Evolutionary conservation across 768 basidiomycete genomes (phyloP), one percentile per base, ranked within the genome.

Genomic region (Mycena vitilis): DNA sequence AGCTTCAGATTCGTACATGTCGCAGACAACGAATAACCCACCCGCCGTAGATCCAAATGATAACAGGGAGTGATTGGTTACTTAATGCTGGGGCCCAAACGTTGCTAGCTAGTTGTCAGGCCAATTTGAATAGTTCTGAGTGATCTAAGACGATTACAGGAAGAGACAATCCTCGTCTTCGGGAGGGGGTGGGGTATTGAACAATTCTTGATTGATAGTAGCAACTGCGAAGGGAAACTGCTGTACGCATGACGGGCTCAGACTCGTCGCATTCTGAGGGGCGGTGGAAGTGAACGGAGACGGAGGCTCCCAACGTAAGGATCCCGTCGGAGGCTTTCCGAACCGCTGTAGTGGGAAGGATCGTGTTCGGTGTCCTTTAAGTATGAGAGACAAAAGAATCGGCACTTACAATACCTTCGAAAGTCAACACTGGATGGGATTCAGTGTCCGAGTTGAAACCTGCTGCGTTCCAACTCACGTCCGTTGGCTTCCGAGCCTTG

Each of bases 161-260:
- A 71, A 71, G 18, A 66, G 56, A 22, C 69, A 71, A 37, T 71
- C 69, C 23, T 71, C 69, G 36, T n/a, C 53, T 42, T 71, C 69
- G 15, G 34, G 25, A 2, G 69, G 69, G 5, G 60, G 60, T 15
- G 67, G 67, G 55, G 40, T 71, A 45, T 71, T 66, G 61, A 66
- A 71, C 20, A 71, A 16, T 12, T 30, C 40, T 23, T 63, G n/a
- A 11, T 53, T 40, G 15, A 70, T 30, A 30, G 44, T 49, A 9
- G 51, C 36, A 30, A 22, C 38, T 9, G 60, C 54, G 22, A 63
- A 66, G 6, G 60, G 22, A 15, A 71, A 71, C n/a, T 66, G 65
- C 30, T 66, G 65, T 15, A 66, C 7, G 65, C 69, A 71, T 10
- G 69, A 10, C 15, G 69, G 69, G 38, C 42, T 25, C 12, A 71